Conservation (phyloP, 768 basidiomycete species). For the Panaeolus papilionaceus region DNA sequence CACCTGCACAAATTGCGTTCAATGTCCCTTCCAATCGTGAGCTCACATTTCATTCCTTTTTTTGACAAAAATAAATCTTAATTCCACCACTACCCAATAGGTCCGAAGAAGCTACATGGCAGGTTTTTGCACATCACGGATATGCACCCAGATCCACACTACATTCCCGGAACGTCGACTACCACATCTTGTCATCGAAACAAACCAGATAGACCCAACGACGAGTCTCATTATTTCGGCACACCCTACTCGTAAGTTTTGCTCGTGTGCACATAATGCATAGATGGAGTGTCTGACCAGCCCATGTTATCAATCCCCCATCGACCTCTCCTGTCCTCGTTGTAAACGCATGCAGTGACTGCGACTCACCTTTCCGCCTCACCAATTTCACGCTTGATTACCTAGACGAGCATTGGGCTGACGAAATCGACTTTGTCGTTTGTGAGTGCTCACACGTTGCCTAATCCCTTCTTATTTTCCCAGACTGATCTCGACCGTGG, state of each 20-base stretch:
- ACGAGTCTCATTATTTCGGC: constrained; percentile 66
- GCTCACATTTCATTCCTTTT: constrained; percentile 16
- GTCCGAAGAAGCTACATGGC: constrained; percentile 62
- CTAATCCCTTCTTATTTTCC: constrained; percentile 17
- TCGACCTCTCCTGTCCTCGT: constrained; percentile 1
- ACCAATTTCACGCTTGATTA: constrained; percentile 84
- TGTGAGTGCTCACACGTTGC: constrained; percentile 52
- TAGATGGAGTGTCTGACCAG: background rate
- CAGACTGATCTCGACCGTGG: constrained; percentile 12
- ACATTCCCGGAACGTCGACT: constrained; percentile 54
- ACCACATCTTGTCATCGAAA: constrained; percentile 75
- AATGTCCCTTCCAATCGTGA: constrained; percentile 38
- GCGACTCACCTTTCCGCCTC: constrained; percentile 83
- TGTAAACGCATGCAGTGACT: constrained; percentile 52
- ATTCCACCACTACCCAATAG: constrained; percentile 32
- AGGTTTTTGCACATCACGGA: constrained; percentile 86
- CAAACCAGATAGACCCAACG: constrained; percentile 59
- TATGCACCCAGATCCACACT: constrained; percentile 82
- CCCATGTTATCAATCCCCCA: background rate
- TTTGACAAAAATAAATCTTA: constrained; percentile 9
- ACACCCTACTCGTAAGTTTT: constrained; percentile 66
- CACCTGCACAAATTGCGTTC: constrained; percentile 49
- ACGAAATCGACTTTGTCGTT: constrained; percentile 89
- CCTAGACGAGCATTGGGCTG: constrained; percentile 79
- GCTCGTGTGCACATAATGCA: constrained; percentile 13